Percentiles rank a stretch among this genome's conserved stretches.
Evolutionary conservation across 495 filamentous ascomycete species (phyloP).

Genomic region (Aspergillus taichungensis): DNA sequence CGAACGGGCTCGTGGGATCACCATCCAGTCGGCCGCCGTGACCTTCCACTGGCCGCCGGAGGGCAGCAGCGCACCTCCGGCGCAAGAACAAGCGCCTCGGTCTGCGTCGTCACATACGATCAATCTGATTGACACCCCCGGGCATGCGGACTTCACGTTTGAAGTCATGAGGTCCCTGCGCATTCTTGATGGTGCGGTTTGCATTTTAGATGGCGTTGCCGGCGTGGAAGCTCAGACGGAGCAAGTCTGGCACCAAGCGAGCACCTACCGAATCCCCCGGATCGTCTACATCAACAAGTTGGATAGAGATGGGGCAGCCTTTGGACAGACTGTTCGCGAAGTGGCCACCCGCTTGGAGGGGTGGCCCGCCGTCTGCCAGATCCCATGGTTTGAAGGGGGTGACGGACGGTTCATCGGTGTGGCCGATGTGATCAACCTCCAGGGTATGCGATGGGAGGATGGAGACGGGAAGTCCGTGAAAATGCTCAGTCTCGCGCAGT

Average conservation of each 20-base stretch:
- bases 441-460: constrained; percentile 43
- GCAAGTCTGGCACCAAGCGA: constrained; percentile 90
- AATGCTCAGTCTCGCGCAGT: constrained; percentile 36
- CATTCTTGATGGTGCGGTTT: constrained; percentile 90
- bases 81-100: constrained; percentile 16
- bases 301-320: constrained; percentile 88
- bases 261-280: constrained; percentile 73
- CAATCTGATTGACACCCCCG: constrained; percentile 95
- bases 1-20: constrained; percentile 89
- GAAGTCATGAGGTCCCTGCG: constrained; percentile 91
- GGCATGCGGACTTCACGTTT: constrained; percentile 97
- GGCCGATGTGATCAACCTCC: constrained; percentile 65
- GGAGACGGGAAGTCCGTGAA: constrained; percentile 60
- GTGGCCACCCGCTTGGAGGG: constrained; percentile 68
- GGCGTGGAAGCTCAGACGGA: constrained; percentile 98
- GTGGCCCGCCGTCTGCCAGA: constrained; percentile 87
- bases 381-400: constrained; percentile 79
- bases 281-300: constrained; percentile 94
- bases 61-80: constrained; percentile 4
- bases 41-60: constrained; percentile 80
- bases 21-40: constrained; percentile 95
- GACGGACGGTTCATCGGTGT: constrained; percentile 71
- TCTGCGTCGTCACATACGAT: constrained; percentile 54
- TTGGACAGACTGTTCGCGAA: constrained; percentile 77
- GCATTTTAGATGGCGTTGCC: constrained; percentile 92